A percentile compares a stretch with the other conserved stretches of the same genome.
Conservation (phyloP, 2,329 filamentous ascomycete species). For the Cytospora paraplurivora region DNA sequence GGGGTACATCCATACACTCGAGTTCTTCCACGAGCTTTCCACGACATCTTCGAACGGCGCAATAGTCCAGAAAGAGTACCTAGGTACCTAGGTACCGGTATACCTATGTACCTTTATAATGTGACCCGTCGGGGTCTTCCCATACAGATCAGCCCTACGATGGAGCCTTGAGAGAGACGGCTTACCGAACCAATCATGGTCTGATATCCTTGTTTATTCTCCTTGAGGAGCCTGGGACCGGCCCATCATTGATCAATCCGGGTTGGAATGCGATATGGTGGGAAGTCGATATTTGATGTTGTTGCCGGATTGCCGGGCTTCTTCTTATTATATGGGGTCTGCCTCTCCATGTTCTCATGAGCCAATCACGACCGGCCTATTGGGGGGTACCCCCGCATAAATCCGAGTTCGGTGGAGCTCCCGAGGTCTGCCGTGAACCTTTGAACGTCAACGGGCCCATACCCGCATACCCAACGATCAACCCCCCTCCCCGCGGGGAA, state of each 20-base stretch:
- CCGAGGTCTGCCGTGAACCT: neutral
- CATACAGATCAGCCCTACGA: neutral
- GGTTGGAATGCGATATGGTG: neutral
- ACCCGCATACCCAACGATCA: neutral
- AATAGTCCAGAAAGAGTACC: no score
- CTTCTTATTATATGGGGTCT: neutral
- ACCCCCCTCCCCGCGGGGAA: neutral
- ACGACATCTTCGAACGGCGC: no score
- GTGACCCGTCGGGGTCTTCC: neutral
- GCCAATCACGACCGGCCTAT: neutral
- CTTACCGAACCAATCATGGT: neutral
- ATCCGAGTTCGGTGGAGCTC: neutral
- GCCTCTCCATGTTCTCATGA: neutral
- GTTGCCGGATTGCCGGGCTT: neutral
- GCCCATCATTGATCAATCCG: neutral
- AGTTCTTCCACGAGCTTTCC: no score
- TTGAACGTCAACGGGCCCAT: neutral
- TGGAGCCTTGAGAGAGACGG: neutral
- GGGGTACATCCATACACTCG: no score
- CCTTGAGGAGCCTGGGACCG: neutral
- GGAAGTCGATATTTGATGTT: no score
- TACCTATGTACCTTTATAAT: no score
- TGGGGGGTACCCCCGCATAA: neutral
- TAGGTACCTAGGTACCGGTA: no score
- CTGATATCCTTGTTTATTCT: neutral